Percentiles rank a stretch among this genome's conserved stretches.
Evolutionary conservation across 2,329 filamentous ascomycete species (phyloP).

Genomic region (Fusarium sarcochroum): DNA sequence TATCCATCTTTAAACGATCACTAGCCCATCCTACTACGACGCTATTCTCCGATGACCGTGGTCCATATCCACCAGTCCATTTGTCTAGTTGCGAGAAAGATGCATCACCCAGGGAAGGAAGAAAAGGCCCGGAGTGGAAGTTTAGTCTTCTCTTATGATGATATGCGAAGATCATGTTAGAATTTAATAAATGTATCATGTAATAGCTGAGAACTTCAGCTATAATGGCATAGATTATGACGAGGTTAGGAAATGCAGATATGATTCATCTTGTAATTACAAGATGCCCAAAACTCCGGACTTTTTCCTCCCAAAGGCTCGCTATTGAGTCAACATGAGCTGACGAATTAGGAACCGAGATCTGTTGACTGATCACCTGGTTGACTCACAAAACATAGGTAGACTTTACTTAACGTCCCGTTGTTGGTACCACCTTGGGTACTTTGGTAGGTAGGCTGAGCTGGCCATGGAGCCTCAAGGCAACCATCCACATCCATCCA

Average conservation of each 20-base stretch:
- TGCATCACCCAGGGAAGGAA: too few species aligned
- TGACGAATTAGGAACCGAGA: background rate
- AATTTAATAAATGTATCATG: too few species aligned
- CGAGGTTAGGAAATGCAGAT: too few species aligned
- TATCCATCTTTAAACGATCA: background rate
- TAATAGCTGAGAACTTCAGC: too few species aligned
- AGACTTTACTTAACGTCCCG: background rate
- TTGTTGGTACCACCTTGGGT: background rate
- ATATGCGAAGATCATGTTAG: too few species aligned
- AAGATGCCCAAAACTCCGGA: too few species aligned
- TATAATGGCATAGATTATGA: too few species aligned
- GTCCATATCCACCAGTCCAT: background rate
- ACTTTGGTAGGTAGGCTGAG: slow-evolving; percentile 2
- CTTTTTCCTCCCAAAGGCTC: too few species aligned
- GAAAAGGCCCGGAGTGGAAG: too few species aligned
- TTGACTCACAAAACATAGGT: slow-evolving; percentile 4
- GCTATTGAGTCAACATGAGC: background rate
- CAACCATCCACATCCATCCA: slow-evolving; percentile 27
- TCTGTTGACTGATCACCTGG: background rate
- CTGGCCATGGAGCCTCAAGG: slow-evolving; percentile 38
- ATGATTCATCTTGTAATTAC: too few species aligned
- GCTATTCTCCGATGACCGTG: background rate
- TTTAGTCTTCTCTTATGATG: too few species aligned
- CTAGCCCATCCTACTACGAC: background rate
- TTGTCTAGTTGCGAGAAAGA: background rate